Evolutionary conservation across 768 basidiomycete species (phyloP).

Genomic region (Mycena galopus): DNA sequence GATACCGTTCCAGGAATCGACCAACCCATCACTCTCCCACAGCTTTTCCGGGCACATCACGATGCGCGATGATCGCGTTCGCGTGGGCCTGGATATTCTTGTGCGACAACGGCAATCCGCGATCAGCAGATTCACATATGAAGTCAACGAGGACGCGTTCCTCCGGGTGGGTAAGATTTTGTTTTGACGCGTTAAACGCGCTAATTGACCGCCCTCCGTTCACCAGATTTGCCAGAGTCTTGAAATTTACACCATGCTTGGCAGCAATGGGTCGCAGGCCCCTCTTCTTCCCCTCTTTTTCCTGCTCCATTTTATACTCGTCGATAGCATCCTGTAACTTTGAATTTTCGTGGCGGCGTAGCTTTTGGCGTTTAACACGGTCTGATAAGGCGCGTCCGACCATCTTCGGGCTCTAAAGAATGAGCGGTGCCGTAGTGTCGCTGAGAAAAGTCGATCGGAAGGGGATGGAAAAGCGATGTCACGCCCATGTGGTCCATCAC

Average conservation of each 20-base stretch:
- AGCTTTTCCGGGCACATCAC: constrained; percentile 22
- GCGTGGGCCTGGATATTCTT: constrained; percentile 39
- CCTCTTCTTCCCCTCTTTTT: not conserved
- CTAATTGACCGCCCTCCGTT: constrained; percentile 23
- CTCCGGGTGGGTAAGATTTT: constrained; percentile 43
- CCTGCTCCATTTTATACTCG: not conserved
- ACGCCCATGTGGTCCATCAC: too few species aligned
- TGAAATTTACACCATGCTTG: not conserved
- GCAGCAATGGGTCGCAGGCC: not conserved
- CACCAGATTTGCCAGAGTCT: not conserved
- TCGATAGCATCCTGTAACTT: not conserved
- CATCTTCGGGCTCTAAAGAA: not conserved
- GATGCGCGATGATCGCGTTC: constrained; percentile 40
- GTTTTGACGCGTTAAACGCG: constrained; percentile 33
- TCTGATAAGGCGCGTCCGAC: not conserved
- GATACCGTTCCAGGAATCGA: constrained; percentile 44
- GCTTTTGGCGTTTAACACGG: not conserved
- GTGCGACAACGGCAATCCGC: constrained; percentile 41
- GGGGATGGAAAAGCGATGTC: not conserved
- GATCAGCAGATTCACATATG: constrained; percentile 44
- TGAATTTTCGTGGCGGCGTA: not conserved
- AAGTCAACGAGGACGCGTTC: constrained; percentile 48
- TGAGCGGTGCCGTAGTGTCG: not conserved
- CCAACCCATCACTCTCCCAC: constrained; percentile 34
- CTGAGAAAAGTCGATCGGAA: not conserved